phyloP scores from a whole-genome alignment of 306 rosid genomes.

The Fragaria ananassa region DNA sequence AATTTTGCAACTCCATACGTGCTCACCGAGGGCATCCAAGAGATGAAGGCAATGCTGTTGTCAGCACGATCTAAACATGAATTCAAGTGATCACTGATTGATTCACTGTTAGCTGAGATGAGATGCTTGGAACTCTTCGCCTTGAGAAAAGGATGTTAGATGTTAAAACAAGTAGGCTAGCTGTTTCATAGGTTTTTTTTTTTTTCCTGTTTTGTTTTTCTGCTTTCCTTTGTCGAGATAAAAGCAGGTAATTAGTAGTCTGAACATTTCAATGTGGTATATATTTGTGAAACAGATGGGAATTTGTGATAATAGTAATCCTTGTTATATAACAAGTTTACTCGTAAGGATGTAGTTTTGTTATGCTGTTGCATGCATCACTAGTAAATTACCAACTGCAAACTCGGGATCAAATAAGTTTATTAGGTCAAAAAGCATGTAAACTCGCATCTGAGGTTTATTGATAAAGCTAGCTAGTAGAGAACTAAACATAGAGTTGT shows the following conservation, averaged over 20 bases:
- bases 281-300: not conserved
- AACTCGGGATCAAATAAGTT: not conserved
- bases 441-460: not conserved
- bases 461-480: not conserved
- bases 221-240: not conserved
- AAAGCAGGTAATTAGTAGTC: not conserved
- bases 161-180: not conserved
- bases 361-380: not conserved
- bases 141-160: not conserved
- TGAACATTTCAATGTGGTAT: not conserved
- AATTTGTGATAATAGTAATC: not conserved
- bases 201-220: too few species aligned
- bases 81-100: not conserved
- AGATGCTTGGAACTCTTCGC: not conserved
- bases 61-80: not conserved
- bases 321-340: too few species aligned
- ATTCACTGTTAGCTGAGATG: not conserved
- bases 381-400: not conserved
- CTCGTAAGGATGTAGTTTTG: not conserved
- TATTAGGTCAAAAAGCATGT: not conserved
- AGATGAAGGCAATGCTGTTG: conserved; percentile 1
- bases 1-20: not conserved
- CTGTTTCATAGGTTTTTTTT: not conserved
- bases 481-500: not conserved
- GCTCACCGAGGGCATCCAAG: not conserved